Evolutionary conservation across 2,329 filamentous ascomycete genomes (phyloP).

Genomic region (Didymella exigua): DNA sequence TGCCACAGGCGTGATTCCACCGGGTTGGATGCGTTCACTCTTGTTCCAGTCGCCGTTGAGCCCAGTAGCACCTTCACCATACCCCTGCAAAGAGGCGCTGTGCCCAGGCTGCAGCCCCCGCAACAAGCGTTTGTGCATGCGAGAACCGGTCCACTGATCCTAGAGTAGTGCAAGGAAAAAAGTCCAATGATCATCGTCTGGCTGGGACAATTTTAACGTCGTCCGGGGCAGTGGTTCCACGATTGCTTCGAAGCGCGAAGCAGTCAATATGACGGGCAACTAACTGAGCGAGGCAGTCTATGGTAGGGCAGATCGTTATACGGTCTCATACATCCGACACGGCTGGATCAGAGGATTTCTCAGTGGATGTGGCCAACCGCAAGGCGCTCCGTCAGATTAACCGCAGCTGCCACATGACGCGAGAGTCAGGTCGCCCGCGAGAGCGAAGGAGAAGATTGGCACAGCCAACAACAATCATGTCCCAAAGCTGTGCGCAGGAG

Average conservation of each 20-base stretch:
- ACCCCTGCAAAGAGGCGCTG: constrained; percentile 8
- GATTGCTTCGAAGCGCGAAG: not conserved
- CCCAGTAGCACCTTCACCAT: constrained; percentile 1
- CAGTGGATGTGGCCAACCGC: not conserved
- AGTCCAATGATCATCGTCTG: not conserved
- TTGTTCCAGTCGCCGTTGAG: constrained; percentile 2
- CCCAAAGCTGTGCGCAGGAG: constrained; percentile 12
- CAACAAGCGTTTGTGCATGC: constrained; percentile 28
- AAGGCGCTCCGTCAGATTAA: constrained; percentile 9
- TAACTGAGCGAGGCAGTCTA: too few species aligned
- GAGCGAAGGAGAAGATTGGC: not conserved
- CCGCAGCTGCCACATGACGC: constrained; percentile 13
- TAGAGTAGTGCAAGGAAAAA: constrained; percentile 31
- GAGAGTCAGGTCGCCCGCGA: not conserved
- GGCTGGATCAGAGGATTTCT: not conserved
- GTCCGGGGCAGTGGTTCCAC: not conserved
- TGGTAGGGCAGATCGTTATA: not conserved
- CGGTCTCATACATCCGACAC: not conserved
- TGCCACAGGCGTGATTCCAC: constrained; percentile 26
- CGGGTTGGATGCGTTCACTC: constrained; percentile 21
- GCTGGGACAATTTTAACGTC: not conserved
- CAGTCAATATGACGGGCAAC: not conserved
- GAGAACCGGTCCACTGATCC: constrained; percentile 23
- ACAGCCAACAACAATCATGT: constrained; percentile 9
- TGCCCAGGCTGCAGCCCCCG: constrained; percentile 23